Evolutionary conservation across 305 asterid species (phyloP).

Genomic region (Lippia alba): DNA sequence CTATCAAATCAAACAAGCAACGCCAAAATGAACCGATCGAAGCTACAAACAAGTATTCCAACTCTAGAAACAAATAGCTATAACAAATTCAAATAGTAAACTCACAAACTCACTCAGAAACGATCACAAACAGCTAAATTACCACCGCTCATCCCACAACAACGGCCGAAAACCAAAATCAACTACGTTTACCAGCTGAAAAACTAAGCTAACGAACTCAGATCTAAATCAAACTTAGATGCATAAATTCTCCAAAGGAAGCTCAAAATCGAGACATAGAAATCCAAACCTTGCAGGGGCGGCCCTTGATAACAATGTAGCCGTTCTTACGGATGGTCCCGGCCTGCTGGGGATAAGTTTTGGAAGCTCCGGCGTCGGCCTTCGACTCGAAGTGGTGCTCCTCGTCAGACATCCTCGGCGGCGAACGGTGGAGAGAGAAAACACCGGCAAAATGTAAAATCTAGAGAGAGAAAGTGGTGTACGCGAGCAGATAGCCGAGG

Average conservation of each 20-base stretch:
- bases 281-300: slow-evolving; percentile 70
- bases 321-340: slow-evolving; percentile 77
- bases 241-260: background rate
- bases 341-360: slow-evolving; percentile 73
- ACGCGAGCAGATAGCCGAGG: slow-evolving; percentile 18
- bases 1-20: background rate
- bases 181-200: background rate
- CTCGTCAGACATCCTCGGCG: slow-evolving; percentile 64
- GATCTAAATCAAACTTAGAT: slow-evolving; percentile 16
- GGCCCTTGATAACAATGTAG: slow-evolving; percentile 65
- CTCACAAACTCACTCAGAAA: background rate
- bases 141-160: background rate
- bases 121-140: background rate
- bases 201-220: background rate
- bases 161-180: background rate
- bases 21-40: slow-evolving; percentile 1
- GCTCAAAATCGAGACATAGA: background rate
- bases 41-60: background rate
- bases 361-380: slow-evolving; percentile 81
- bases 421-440: background rate
- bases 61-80: background rate
- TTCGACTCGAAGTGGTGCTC: slow-evolving; percentile 77
- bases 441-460: background rate
- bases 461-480: slow-evolving; percentile 9
- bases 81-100: background rate